phyloP scores from a whole-genome alignment of 1,284 basidiomycete genomes.

The Meripilus lineatus region DNA sequence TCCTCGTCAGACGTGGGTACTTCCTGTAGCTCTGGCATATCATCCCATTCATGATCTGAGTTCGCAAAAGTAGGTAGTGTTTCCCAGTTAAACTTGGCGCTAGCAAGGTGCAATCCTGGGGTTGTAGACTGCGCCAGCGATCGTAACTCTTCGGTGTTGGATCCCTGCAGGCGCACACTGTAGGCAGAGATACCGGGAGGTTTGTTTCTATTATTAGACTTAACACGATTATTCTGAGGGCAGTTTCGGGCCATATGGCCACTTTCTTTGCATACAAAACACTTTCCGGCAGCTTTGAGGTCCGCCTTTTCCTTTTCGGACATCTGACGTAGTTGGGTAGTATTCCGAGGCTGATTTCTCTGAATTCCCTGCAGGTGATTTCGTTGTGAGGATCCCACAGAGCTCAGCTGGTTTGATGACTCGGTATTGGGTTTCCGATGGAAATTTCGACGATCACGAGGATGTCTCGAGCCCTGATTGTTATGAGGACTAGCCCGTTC shows the following conservation, averaged over 20 bases:
- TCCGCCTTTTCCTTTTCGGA: slow-evolving; percentile 2
- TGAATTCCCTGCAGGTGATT: neutral
- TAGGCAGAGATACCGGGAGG: slow-evolving; percentile 8
- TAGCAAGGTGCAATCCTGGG: neutral
- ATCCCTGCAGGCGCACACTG: neutral
- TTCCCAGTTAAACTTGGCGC: neutral
- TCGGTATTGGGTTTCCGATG: too few relatives aligned
- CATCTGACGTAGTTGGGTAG: too few relatives aligned
- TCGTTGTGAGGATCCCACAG: neutral
- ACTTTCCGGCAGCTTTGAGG: slow-evolving; percentile 6
- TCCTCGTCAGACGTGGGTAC: too few relatives aligned
- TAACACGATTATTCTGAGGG: slow-evolving; percentile 2
- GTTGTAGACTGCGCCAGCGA: neutral
- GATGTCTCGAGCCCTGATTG: too few relatives aligned
- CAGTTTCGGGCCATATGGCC: slow-evolving; percentile 13
- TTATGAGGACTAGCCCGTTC: too few relatives aligned
- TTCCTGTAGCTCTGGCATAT: neutral
- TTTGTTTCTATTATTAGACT: slow-evolving; percentile 8
- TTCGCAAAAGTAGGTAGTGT: neutral
- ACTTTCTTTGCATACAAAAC: slow-evolving; percentile 13
- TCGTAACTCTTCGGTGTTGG: slow-evolving; percentile 1
- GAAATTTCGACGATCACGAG: too few relatives aligned
- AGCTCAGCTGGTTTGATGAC: too few relatives aligned
- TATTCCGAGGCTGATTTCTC: too few relatives aligned
- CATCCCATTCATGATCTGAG: neutral